Evolutionary conservation across 495 filamentous ascomycete genomes (phyloP), one percentile per base, ranked within the genome.

Genomic region (Neurospora sp.): DNA sequence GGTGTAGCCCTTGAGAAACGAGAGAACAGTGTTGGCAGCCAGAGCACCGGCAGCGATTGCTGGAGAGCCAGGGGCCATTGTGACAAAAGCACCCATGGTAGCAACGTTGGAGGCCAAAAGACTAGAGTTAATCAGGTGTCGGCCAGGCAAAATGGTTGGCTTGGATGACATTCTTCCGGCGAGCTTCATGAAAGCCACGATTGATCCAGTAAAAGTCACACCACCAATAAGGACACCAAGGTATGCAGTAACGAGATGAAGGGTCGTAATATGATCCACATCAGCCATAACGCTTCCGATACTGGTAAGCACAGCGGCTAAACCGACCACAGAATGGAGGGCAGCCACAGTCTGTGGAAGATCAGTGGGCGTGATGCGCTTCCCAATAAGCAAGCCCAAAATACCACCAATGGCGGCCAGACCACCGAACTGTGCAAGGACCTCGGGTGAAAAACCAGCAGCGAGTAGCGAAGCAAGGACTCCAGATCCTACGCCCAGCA

Each of bases 321-420:
- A 83, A 77, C 92, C 92, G 40, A 95, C 92, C 9, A 95, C 92
- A 0, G 91, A 94, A 78, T 94, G 92, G 53, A 95, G 80, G 0
- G 92, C 91, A 18, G 92, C 92, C 3, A 94, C 91, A 0, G 91
- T 95, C 77, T 94, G 92, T 3, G 92, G 92, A 41, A 95, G 86
- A 72, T 91, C 91, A 16, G 92, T 94, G 9, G 92, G 90, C 6
- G 91, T 94, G 72, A 94, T 94, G 70, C 91, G 88, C 73, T 91
- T 90, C n/a, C 92, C 92, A 74, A 95, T 92, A 74, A 92, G 73
- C 40, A 90, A 84, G 14, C 89, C 88, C 78, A 80, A 59, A 9
- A 93, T 74, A 38, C 87, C 86, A 45, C 92, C 92, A 27, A 91
- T 79, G 22, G 88, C 87, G 31, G 92, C 92, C n/a, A 95, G 88